Conservation (phyloP, 2,329 filamentous ascomycete species). For the Dendryphion nanum region DNA sequence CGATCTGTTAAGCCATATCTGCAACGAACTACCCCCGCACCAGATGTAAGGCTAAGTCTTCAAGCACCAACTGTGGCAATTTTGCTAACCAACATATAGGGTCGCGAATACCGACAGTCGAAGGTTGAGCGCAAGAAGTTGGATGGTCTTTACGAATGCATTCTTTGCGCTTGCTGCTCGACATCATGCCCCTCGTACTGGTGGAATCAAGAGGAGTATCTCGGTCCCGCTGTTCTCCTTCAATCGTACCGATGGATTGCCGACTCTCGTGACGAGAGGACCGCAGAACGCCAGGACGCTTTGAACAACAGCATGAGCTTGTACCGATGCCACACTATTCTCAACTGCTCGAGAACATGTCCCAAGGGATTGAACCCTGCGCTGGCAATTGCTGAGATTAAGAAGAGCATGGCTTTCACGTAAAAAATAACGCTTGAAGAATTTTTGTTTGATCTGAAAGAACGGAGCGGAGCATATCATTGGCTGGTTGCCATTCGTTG, state of each 20-base stretch:
- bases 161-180: constrained; percentile 98
- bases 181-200: constrained; percentile 99
- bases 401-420: constrained; percentile 83
- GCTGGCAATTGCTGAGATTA: constrained; percentile 93
- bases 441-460: not conserved
- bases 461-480: not conserved
- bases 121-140: constrained; percentile 94
- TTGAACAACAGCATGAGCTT: constrained; percentile 99
- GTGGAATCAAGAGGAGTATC: constrained; percentile 99
- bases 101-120: constrained; percentile 86
- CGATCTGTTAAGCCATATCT: constrained; percentile 99
- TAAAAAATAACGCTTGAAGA: constrained; percentile 9
- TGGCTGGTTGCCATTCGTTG: constrained; percentile 6
- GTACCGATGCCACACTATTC: constrained; percentile 98
- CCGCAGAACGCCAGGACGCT: constrained; percentile 79
- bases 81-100: constrained; percentile 53
- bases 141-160: constrained; percentile 98
- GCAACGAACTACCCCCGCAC: constrained; percentile 79
- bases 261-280: constrained; percentile 91
- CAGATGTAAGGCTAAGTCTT: constrained; percentile 65
- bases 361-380: constrained; percentile 98
- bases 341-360: constrained; percentile 97
- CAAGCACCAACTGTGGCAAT: not conserved
- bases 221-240: constrained; percentile 91
- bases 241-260: constrained; percentile 98